Percentiles rank a stretch among this genome's conserved stretches.
Conservation (phyloP, 2,329 filamentous ascomycete species). For the Xylariales sp. region DNA sequence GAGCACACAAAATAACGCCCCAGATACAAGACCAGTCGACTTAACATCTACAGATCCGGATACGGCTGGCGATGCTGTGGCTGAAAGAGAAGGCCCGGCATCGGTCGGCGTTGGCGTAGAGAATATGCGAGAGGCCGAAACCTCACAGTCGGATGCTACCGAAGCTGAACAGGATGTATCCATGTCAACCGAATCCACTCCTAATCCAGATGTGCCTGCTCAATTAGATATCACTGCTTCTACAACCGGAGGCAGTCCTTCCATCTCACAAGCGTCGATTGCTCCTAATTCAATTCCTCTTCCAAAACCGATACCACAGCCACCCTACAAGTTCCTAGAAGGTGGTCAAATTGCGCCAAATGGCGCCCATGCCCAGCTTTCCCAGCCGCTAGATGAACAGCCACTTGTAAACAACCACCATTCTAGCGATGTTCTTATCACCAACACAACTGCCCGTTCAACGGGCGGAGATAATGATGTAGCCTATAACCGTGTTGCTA, state of each 20-base stretch:
- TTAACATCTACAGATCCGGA: constrained; percentile 16
- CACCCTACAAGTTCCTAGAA: constrained; percentile 43
- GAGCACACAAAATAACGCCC: constrained; percentile 2
- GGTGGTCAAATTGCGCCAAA: constrained; percentile 32
- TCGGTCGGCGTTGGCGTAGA: constrained; percentile 57
- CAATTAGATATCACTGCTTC: constrained; percentile 34
- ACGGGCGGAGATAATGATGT: constrained; percentile 42
- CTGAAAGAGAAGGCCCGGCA: constrained; percentile 36
- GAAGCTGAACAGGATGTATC: constrained; percentile 56
- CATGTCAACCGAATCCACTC: constrained; percentile 48
- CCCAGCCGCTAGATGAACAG: constrained; percentile 6
- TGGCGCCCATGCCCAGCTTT: constrained; percentile 9
- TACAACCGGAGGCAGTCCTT: constrained; percentile 37
- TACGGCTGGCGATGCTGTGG: constrained; percentile 41
- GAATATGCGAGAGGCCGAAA: constrained; percentile 64
- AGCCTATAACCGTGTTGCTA: constrained; percentile 46
- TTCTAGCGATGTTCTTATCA: constrained; percentile 42
- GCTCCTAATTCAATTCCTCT: constrained; percentile 45
- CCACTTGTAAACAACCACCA: constrained; percentile 8
- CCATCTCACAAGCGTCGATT: constrained; percentile 41
- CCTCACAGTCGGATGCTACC: constrained; percentile 54
- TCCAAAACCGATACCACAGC: constrained; percentile 40
- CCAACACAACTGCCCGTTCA: constrained; percentile 46
- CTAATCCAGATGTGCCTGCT: constrained; percentile 39
- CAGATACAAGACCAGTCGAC: constrained; percentile 6